Conservation (phyloP, 495 filamentous ascomycete species). For the Aspergillus biplanus region DNA sequence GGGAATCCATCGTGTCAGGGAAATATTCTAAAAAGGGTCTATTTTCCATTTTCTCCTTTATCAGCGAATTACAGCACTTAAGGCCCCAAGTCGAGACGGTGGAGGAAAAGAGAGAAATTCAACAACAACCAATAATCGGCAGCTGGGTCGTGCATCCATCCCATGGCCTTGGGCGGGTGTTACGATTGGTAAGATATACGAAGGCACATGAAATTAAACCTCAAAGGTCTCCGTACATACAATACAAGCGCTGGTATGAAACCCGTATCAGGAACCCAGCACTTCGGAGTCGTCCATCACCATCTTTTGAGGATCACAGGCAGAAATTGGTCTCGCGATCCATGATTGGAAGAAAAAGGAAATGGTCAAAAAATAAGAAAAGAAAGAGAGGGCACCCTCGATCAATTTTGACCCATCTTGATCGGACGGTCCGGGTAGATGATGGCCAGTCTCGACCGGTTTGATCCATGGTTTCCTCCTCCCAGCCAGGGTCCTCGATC, state of each 20-base stretch:
- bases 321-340: neutral
- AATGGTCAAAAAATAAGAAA: neutral
- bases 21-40: neutral
- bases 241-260: conserved; percentile 17
- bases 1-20: neutral
- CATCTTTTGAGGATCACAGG: neutral
- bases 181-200: conserved; percentile 2
- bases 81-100: neutral
- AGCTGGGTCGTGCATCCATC: neutral
- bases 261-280: conserved; percentile 25
- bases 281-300: conserved; percentile 10
- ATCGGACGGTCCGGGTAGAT: neutral
- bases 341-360: neutral
- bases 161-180: neutral
- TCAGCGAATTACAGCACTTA: no score
- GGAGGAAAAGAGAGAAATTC: neutral
- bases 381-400: neutral
- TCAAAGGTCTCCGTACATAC: neutral
- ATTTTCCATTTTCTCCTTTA: neutral
- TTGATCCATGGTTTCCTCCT: conserved; percentile 7
- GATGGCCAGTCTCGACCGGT: conserved; percentile 6
- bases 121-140: neutral
- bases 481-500: conserved; percentile 7
- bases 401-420: neutral
- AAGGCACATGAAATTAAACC: neutral